A percentile compares a stretch with the other conserved stretches of the same genome.
These are phyloP conservation scores for rapeseed (Brassica napus) DNA, from an alignment of 345 rosid species.

Conservation along the genomic window Da-Ae NC_063451.1:24440501-24441000, in stretches of 20 bases:
- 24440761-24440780: constrained; percentile 77
- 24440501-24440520: constrained; percentile 78
- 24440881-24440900: constrained; percentile 66
- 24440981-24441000: constrained; percentile 77
- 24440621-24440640: constrained; percentile 74
- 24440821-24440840: constrained; percentile 88
- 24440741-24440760: constrained; percentile 78
- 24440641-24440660: constrained; percentile 90
- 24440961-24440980: constrained; percentile 60
- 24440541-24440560: constrained; percentile 91
- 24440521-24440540: constrained; percentile 92
- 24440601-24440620: constrained; percentile 83
- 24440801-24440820: constrained; percentile 73
- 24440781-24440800: constrained; percentile 82
- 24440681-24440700: constrained; percentile 87
- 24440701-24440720: constrained; percentile 90
- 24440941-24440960: constrained; percentile 72
- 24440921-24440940: constrained; percentile 74
- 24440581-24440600: constrained; percentile 77
- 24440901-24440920: constrained; percentile 70
- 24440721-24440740: constrained; percentile 88
- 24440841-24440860: constrained; percentile 62
- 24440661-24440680: constrained; percentile 89
- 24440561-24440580: constrained; percentile 78
- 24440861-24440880: constrained; percentile 60